Conservation (phyloP, 2,329 filamentous ascomycete species). For the Aspergillus sp. region DNA sequence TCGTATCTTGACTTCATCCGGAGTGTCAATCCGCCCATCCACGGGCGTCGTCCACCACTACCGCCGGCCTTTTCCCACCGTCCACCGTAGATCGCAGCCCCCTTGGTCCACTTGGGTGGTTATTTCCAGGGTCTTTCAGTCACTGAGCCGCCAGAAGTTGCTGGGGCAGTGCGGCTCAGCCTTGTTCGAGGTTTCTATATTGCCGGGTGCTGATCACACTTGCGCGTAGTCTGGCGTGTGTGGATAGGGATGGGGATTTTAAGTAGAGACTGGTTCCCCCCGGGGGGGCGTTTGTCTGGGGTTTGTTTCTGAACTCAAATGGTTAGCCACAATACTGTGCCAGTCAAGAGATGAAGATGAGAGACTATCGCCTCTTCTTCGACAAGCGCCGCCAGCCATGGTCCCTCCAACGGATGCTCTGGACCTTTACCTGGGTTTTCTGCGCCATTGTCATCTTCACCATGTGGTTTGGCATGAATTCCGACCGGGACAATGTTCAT, state of each 20-base stretch:
- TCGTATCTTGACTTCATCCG: too few relatives aligned
- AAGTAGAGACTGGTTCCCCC: neutral
- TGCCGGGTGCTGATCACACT: too few relatives aligned
- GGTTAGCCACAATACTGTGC: neutral
- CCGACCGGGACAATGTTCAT: conserved; percentile 16
- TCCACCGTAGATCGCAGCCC: too few relatives aligned
- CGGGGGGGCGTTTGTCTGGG: neutral
- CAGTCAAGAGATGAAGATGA: neutral
- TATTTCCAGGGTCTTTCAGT: neutral
- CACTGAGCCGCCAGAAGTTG: neutral
- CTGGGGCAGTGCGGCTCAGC: neutral
- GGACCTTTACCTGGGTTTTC: neutral
- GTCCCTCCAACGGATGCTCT: neutral
- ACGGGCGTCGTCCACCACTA: too few relatives aligned
- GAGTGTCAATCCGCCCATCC: too few relatives aligned
- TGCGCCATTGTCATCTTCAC: neutral
- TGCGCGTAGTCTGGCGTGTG: neutral
- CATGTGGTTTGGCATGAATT: conserved; percentile 15
- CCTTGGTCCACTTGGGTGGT: too few relatives aligned
- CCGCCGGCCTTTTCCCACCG: too few relatives aligned
- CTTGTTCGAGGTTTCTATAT: neutral
- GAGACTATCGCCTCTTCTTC: neutral
- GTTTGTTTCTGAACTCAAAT: neutral
- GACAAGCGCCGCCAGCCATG: neutral
- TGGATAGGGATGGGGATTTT: neutral